Conservation (phyloP, 2,329 filamentous ascomycete genomes). For the Arthrobotrys sphaeroides region DNA sequence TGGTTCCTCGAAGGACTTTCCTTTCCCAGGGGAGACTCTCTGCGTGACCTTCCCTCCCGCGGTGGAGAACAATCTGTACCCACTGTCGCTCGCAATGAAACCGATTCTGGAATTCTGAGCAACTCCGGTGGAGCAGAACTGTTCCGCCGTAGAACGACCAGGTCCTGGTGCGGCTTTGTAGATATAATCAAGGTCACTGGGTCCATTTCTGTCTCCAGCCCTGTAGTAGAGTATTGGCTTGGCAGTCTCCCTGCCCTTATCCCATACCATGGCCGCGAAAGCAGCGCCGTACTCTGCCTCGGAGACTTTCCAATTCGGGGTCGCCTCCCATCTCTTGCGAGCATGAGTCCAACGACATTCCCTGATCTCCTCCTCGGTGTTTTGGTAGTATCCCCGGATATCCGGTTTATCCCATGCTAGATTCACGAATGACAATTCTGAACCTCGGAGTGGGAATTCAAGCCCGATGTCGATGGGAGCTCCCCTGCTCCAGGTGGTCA, state of each 20-base stretch:
- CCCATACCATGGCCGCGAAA: neutral
- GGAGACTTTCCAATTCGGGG: neutral
- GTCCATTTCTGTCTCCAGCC: no score
- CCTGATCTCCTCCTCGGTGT: neutral
- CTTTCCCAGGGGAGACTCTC: neutral
- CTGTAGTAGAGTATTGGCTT: neutral
- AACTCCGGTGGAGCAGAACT: neutral
- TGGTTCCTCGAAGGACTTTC: neutral
- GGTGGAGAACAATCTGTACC: neutral
- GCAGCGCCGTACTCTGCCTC: neutral
- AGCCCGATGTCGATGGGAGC: neutral
- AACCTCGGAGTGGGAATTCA: neutral
- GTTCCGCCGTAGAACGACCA: neutral
- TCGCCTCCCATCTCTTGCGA: neutral
- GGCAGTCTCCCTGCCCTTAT: neutral
- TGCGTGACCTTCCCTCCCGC: neutral
- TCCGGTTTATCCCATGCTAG: neutral
- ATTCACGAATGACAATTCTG: neutral
- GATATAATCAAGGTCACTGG: neutral
- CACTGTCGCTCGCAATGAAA: neutral
- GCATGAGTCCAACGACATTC: neutral
- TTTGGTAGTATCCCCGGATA: slow-evolving; percentile 5
- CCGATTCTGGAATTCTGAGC: neutral
- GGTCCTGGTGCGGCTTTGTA: neutral
- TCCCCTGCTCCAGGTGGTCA: neutral